phyloP scores from a whole-genome alignment of 345 rosid species.

The Boechera divaricarpa region DNA sequence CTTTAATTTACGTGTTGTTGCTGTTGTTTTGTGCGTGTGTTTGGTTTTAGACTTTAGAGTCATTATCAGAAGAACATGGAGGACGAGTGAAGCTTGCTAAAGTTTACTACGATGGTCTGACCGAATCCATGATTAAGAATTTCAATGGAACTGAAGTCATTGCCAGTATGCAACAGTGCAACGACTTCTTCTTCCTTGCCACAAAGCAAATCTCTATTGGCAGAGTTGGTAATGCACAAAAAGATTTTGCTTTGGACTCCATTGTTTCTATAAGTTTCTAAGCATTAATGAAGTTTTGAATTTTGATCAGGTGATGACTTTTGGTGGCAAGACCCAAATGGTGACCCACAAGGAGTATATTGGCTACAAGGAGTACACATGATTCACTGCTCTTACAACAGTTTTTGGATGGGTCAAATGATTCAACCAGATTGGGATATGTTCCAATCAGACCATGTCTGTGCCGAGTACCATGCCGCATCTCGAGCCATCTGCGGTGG shows the following conservation, averaged over 20 bases:
- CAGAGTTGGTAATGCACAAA: constrained; percentile 68
- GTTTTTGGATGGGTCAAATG: constrained; percentile 92
- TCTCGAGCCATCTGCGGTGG: constrained; percentile 93
- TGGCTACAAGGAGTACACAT: constrained; percentile 95
- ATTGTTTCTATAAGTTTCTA: neutral
- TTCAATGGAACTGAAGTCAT: constrained; percentile 76
- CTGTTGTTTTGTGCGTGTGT: neutral
- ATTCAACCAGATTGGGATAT: constrained; percentile 97
- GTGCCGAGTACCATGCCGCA: constrained; percentile 88
- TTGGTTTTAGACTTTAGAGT: constrained; percentile 65
- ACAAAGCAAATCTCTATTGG: constrained; percentile 81
- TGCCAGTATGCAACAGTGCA: constrained; percentile 94
- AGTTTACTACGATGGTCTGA: constrained; percentile 66
- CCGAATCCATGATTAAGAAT: constrained; percentile 70
- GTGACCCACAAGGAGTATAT: constrained; percentile 85
- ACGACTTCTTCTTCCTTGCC: constrained; percentile 89
- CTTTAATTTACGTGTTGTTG: neutral
- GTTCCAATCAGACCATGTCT: constrained; percentile 90
- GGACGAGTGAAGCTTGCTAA: constrained; percentile 86
- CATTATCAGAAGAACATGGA: constrained; percentile 71
- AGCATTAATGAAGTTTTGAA: neutral
- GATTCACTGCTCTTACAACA: constrained; percentile 92
- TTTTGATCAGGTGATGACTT: constrained; percentile 76
- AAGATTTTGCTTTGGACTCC: neutral
- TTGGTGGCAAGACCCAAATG: constrained; percentile 94